phyloP scores from a whole-genome alignment of 495 filamentous ascomycete species.

The Lophiostoma macrostomum region DNA sequence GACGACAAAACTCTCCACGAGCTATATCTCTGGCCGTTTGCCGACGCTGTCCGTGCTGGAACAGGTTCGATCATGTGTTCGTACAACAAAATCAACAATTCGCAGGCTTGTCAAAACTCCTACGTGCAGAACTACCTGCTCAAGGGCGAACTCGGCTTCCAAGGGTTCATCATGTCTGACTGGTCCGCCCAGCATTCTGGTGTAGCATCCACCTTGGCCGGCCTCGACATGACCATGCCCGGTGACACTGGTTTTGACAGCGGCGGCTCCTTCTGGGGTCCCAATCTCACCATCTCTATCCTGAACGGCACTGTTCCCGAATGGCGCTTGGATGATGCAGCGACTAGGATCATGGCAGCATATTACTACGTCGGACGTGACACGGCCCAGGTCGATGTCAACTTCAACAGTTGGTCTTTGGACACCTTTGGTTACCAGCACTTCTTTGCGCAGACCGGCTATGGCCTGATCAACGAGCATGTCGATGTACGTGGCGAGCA shows the following conservation, averaged over 20 bases:
- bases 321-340: constrained; percentile 93
- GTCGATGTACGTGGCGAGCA: constrained; percentile 82
- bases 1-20: constrained; percentile 96
- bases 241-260: constrained; percentile 76
- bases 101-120: constrained; percentile 66
- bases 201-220: constrained; percentile 72
- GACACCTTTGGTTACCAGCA: constrained; percentile 73
- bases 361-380: constrained; percentile 87
- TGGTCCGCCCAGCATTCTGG: constrained; percentile 70
- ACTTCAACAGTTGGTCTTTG: constrained; percentile 83
- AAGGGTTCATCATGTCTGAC: constrained; percentile 63
- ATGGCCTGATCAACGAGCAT: constrained; percentile 73
- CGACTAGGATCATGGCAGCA: constrained; percentile 84
- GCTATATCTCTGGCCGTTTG: constrained; percentile 87
- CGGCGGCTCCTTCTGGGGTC: constrained; percentile 75
- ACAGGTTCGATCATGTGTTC: constrained; percentile 71
- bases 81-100: constrained; percentile 83
- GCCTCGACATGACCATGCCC: constrained; percentile 94
- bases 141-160: constrained; percentile 90
- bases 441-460: constrained; percentile 56
- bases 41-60: constrained; percentile 50
- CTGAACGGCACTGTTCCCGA: constrained; percentile 88
- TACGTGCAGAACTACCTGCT: constrained; percentile 76
- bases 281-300: constrained; percentile 80
- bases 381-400: constrained; percentile 60